Percentiles rank a stretch among this genome's conserved stretches.
phyloP scores from a whole-genome alignment of 75 land plant genomes.

The Pinus albicaulis region DNA sequence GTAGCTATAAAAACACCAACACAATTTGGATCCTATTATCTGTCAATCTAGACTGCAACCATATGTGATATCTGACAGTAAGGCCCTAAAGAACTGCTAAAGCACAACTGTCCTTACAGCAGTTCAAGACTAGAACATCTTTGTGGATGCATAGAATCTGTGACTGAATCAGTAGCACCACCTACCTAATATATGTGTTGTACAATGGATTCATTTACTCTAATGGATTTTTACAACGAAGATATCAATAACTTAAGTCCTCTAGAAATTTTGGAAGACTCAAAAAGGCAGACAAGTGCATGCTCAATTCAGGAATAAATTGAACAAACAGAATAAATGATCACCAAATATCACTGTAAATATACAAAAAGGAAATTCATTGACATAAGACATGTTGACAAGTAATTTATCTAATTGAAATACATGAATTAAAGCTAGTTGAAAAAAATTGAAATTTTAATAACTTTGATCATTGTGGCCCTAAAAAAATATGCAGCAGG shows the following conservation, averaged over 20 bases:
- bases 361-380: neutral
- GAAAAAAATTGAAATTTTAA: neutral
- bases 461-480: neutral
- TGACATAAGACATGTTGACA: neutral
- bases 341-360: neutral
- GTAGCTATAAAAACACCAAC: neutral
- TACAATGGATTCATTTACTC: neutral
- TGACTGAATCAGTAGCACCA: neutral
- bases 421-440: neutral
- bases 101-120: neutral
- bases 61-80: neutral
- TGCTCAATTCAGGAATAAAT: neutral
- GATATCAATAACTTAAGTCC: neutral
- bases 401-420: neutral
- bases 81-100: neutral
- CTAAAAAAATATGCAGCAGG: neutral
- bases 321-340: neutral
- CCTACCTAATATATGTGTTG: neutral
- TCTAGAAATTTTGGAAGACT: neutral
- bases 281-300: neutral
- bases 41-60: neutral
- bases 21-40: neutral
- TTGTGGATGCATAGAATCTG: neutral
- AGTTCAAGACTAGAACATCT: neutral
- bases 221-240: neutral